Evolutionary conservation across 805 yeast genomes (phyloP).

Genomic region (Candida adriatica): DNA sequence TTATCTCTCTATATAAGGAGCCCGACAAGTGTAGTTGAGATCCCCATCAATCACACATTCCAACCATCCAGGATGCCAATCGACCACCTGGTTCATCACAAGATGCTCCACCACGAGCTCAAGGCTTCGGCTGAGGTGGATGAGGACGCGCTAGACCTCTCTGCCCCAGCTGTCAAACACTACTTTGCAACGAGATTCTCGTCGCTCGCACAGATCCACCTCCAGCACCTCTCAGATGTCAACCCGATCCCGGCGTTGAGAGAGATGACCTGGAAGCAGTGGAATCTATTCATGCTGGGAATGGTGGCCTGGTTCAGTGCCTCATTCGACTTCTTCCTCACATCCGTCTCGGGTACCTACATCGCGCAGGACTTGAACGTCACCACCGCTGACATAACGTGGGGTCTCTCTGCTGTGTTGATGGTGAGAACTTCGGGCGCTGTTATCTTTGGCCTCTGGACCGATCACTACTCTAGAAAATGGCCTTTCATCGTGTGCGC

Average conservation of each 20-base stretch:
- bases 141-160: constrained; percentile 7
- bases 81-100: constrained; percentile 8
- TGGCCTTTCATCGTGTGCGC: constrained; percentile 58
- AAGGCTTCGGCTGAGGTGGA: too few species aligned
- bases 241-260: constrained; percentile 40
- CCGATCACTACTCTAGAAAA: constrained; percentile 59
- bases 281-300: constrained; percentile 57
- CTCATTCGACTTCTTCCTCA: constrained; percentile 66
- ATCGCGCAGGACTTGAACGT: constrained; percentile 44
- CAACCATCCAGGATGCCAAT: constrained; percentile 6
- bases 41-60: not conserved
- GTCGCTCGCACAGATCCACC: constrained; percentile 19
- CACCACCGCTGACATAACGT: constrained; percentile 47
- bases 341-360: constrained; percentile 45
- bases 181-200: constrained; percentile 22
- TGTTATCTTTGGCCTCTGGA: constrained; percentile 52
- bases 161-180: constrained; percentile 4
- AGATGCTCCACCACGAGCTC: too few species aligned
- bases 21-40: too few species aligned
- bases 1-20: not conserved
- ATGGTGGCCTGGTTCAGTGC: constrained; percentile 68
- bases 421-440: constrained; percentile 74
- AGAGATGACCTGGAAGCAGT: constrained; percentile 33
- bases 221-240: constrained; percentile 21
- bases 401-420: constrained; percentile 68